Evolutionary conservation across 2,329 filamentous ascomycete species (phyloP), one percentile per base, ranked within the genome.

Genomic region (Trichophaea hybrida): DNA sequence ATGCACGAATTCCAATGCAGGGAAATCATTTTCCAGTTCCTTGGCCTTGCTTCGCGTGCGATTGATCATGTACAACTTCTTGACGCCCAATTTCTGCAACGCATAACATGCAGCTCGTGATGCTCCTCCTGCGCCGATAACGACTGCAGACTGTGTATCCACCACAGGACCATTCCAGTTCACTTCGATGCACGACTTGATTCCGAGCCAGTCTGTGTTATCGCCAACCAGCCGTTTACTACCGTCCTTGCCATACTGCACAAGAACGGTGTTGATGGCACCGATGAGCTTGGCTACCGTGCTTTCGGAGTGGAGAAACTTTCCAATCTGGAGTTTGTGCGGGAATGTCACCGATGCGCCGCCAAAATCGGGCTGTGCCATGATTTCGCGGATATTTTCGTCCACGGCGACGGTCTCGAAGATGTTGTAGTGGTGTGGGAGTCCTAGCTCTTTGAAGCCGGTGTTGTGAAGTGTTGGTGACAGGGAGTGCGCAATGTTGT

Each of bases 331-430:
- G 34, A 91, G 76, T 74, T 97, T 97, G 56, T 97, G 76, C 0
- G 91, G 93, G 55, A 97, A 96, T 0, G 93, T 97, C 43, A 97
- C 88, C 1, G 88, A 95, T 1, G 87, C 90, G 59, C 91, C 93
- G 4, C 91, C 93, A 69, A 97, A 97, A 65, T 84, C 76, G 1
- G 82, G 75, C 1, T 81, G 74, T 6, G 78, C 80, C 61, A 97
- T 83, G 56, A 88, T 73, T 2, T 79, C 74, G 64, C 75, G 74
- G 2, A 94, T 74, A 35, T 84, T 77, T 2, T 74, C 74, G 52
- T 74, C 72, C 6, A 76, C 80, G 34, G 77, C 73, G 64, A 82
- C 79, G 0, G 89, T 94, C 74, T 97, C 91, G 40, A 84, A 74
- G 6, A 81, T 75, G 6, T 76, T 75, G 72, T 97, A 97, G 12